A percentile compares a stretch with the other conserved stretches of the same genome.
Conservation (phyloP, 371 early-diverging fungal species). For the Mortierella polycephala region DNA sequence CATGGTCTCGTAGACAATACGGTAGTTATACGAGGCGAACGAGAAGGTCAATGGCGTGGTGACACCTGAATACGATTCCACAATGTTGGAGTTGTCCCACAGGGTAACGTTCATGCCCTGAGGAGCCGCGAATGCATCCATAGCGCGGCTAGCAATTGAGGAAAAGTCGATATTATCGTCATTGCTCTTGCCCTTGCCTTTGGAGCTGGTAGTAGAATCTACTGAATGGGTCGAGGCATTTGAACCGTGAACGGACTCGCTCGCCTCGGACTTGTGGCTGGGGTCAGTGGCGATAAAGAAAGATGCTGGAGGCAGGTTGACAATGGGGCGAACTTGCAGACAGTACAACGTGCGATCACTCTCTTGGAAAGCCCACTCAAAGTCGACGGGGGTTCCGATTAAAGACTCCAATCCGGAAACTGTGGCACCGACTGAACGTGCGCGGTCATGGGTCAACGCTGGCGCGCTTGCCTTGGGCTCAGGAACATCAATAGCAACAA, state of each 20-base stretch:
- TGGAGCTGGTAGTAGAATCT: conserved; percentile 2
- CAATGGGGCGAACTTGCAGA: conserved; percentile 54
- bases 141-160: conserved; percentile 38
- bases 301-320: conserved; percentile 45
- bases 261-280: conserved; percentile 13
- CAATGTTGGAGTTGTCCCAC: conserved; percentile 55
- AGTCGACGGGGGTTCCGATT: conserved; percentile 52
- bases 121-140: conserved; percentile 41
- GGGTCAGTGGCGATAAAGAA: conserved; percentile 45
- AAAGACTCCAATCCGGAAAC: conserved; percentile 36
- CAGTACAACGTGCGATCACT: conserved; percentile 43
- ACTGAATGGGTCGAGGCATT: conserved; percentile 15
- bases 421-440: conserved; percentile 35
- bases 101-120: conserved; percentile 54
- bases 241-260: conserved; percentile 14
- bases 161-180: conserved; percentile 24
- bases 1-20: conserved; percentile 54
- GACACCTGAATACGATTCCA: conserved; percentile 54
- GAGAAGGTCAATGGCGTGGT: conserved; percentile 53
- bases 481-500: conserved; percentile 37
- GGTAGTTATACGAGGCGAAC: conserved; percentile 53
- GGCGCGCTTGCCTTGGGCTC: conserved; percentile 42
- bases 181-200: conserved; percentile 17
- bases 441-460: conserved; percentile 38
- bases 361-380: conserved; percentile 54